Percentiles rank a stretch among this genome's conserved stretches.
Evolutionary conservation across 345 rosid species (phyloP).

Genomic region (Gossypioides kirkii): DNA sequence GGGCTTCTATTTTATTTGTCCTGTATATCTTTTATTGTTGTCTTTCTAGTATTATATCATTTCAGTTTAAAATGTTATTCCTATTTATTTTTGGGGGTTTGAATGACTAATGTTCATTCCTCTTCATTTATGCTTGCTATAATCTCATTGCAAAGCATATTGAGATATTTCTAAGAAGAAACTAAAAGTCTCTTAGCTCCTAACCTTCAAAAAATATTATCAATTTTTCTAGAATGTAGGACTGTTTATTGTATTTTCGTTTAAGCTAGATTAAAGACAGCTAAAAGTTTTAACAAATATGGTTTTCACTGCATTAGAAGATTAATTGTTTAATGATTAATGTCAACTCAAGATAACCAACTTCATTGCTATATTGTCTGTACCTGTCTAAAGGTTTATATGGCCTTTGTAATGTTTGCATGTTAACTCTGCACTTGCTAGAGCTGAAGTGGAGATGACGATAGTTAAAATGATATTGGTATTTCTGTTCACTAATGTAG

Average conservation of each 20-base stretch:
- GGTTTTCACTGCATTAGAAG: background rate
- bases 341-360: background rate
- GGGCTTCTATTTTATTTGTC: conserved; percentile 1
- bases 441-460: conserved; percentile 1
- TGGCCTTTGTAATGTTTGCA: too few species aligned
- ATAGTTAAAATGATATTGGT: conserved; percentile 8
- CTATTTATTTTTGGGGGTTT: background rate
- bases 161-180: background rate
- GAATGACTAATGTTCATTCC: background rate
- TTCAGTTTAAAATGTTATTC: background rate
- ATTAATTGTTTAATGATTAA: background rate
- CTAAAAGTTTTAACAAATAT: background rate
- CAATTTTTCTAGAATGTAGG: background rate
- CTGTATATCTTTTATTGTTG: background rate
- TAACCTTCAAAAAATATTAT: background rate
- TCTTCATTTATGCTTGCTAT: background rate
- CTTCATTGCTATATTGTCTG: background rate
- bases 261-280: background rate
- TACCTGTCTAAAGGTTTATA: background rate
- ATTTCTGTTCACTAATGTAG: background rate
- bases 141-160: background rate
- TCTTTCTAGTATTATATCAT: background rate
- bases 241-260: background rate
- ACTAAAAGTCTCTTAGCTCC: background rate
- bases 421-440: background rate